Percentiles rank a stretch among this genome's conserved stretches.
phyloP scores from a whole-genome alignment of 441 rosid species.

The Aquilaria agallochum region DNA sequence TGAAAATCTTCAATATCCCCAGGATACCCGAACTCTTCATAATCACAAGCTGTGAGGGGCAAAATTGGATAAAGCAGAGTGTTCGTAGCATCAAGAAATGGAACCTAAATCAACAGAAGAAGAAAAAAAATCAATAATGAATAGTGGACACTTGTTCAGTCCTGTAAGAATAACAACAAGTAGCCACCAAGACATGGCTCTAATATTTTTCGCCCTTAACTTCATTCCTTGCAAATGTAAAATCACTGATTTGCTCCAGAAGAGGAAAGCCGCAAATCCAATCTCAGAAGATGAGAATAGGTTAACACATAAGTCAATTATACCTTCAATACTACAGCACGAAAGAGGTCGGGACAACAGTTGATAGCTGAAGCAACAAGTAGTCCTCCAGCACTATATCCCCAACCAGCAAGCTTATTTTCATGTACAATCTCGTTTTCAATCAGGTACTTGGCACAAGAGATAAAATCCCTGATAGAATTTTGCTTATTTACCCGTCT shows the following conservation, averaged over 20 bases:
- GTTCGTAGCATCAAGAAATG: slow-evolving; percentile 87
- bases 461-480: slow-evolving; percentile 69
- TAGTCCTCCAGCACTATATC: slow-evolving; percentile 96
- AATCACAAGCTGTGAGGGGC: slow-evolving; percentile 75
- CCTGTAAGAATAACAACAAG: too few relatives aligned
- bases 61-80: slow-evolving; percentile 81
- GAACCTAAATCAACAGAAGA: slow-evolving; percentile 48
- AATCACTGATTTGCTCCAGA: neutral
- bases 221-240: neutral
- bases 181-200: too few relatives aligned
- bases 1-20: slow-evolving; percentile 72
- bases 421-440: slow-evolving; percentile 64
- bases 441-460: slow-evolving; percentile 74
- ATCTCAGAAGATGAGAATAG: neutral
- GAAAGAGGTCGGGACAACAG: slow-evolving; percentile 58
- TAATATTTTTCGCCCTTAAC: too few relatives aligned
- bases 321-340: slow-evolving; percentile 89
- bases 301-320: slow-evolving; percentile 3
- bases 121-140: neutral
- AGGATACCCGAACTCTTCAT: slow-evolving; percentile 92
- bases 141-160: too few relatives aligned
- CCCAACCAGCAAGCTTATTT: slow-evolving; percentile 87
- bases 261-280: neutral
- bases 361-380: slow-evolving; percentile 93
- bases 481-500: slow-evolving; percentile 59